Evolutionary conservation across 352 stramenopile genomes (phyloP), one percentile per base, ranked within the genome.

Genomic region (Globisporangium paddicum): DNA sequence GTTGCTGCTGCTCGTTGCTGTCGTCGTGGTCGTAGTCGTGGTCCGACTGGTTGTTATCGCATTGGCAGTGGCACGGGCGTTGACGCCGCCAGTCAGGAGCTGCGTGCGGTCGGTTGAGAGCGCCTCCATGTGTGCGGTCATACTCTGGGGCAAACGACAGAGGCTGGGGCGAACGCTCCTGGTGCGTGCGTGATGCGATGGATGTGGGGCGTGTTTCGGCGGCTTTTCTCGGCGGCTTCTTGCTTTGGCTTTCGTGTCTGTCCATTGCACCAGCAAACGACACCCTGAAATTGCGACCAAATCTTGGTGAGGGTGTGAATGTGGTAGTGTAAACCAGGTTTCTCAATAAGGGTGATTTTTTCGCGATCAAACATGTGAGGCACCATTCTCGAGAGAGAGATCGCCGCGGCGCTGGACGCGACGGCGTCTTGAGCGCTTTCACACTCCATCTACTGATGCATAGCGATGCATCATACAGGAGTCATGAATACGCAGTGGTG

Each of bases 171-270:
- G 11, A n/a, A 23, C 48, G 14, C 23, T 44, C 19, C 42, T 32
- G 9, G 34, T 21, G 34, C 11, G 14, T 7, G 34, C n/a, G 14
- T 19, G 18, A 28, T n/a, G n/a, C n/a, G n/a, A n/a, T n/a, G n/a
- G n/a, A n/a, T n/a, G n/a, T n/a, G n/a, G n/a, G 21, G 54, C n/a
- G 42, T 21, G 41, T 60, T 60, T 60, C 54, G 28, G n/a, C 19
- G 13, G 30, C 41, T 52, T 40, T 53, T 53, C 41, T 42, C 19
- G 0, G 42, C 42, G 10, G 19, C 42, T 48, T 48, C 42, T 48
- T n/a, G 21, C 23, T 34, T 16, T 32, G 42, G 42, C 21, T n/a
- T n/a, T n/a, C n/a, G n/a, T n/a, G n/a, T n/a, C n/a, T n/a, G 21
- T 6, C 13, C 37, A 42, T 30, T 30, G 42, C 42, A 3, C n/a